Percentiles rank a stretch among this genome's conserved stretches.
Evolutionary conservation across 1,284 basidiomycete species (phyloP).

Genomic region (Ganoderma sinense): DNA sequence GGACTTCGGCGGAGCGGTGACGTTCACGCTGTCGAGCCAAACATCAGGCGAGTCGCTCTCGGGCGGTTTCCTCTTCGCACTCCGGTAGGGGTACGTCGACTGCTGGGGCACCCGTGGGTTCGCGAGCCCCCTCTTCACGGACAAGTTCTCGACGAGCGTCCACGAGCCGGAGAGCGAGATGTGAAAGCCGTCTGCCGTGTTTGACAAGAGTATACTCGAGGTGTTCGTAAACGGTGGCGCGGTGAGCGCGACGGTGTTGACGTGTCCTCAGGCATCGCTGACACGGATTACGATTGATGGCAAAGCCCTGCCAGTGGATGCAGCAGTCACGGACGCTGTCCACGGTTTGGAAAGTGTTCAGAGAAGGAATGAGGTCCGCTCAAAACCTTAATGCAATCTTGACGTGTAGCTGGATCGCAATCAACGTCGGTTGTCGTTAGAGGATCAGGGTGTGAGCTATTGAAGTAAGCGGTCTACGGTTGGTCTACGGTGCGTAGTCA

Average conservation of each 20-base stretch:
- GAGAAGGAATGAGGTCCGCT: neutral
- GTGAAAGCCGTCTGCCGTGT: conserved; percentile 20
- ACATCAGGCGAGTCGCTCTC: conserved; percentile 22
- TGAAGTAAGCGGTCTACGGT: too few species aligned
- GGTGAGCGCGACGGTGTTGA: conserved; percentile 21
- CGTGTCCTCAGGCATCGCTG: conserved; percentile 23
- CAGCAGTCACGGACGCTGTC: conserved; percentile 3
- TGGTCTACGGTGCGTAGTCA: too few species aligned
- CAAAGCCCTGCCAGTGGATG: conserved; percentile 1
- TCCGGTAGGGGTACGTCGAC: conserved; percentile 21
- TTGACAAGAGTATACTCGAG: conserved; percentile 26
- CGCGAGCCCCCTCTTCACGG: conserved; percentile 23
- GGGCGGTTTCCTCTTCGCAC: conserved; percentile 20
- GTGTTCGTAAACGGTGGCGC: conserved; percentile 27
- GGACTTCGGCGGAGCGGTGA: conserved; percentile 15
- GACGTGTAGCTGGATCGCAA: too few species aligned
- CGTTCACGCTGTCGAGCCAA: conserved; percentile 19
- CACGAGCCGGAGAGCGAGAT: conserved; percentile 17
- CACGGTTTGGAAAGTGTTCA: conserved; percentile 6
- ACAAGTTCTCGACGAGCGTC: conserved; percentile 18
- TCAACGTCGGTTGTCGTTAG: too few species aligned
- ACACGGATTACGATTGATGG: conserved; percentile 15
- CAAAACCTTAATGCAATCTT: too few species aligned
- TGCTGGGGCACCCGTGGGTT: conserved; percentile 22
- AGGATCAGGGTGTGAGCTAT: too few species aligned